Conservation (phyloP, 2,329 filamentous ascomycete genomes). For the Sporothrix luriei region DNA sequence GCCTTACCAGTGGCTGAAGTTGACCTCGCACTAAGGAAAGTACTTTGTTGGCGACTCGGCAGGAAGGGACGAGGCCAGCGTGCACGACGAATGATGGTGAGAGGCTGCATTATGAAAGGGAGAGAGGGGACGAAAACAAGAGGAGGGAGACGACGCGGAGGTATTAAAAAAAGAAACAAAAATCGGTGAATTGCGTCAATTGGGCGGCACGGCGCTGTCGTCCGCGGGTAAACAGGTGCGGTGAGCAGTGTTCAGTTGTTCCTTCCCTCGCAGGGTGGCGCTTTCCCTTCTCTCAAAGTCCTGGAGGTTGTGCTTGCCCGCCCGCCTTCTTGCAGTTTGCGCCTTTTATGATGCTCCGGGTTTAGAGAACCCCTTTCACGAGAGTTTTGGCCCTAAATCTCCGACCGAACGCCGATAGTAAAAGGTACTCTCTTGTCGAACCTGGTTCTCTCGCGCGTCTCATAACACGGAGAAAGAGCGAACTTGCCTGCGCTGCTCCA, state of each 20-base stretch:
- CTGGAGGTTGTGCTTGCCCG: neutral
- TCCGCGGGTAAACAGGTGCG: conserved; percentile 22
- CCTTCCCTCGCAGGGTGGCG: conserved; percentile 12
- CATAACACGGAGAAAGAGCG: neutral
- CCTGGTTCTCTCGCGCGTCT: neutral
- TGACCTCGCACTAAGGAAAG: conserved; percentile 28
- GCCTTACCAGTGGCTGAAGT: conserved; percentile 28
- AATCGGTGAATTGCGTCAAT: conserved; percentile 12
- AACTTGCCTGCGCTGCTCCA: neutral
- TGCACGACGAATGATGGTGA: conserved; percentile 15
- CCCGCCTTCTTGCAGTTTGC: conserved; percentile 1
- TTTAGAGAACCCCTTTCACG: conserved; percentile 7
- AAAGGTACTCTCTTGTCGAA: neutral
- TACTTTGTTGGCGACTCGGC: conserved; percentile 16
- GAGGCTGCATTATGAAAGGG: conserved; percentile 29
- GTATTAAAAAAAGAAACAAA: neutral
- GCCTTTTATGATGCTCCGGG: conserved; percentile 3
- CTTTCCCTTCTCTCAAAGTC: conserved; percentile 8
- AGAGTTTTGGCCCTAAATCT: conserved; percentile 23
- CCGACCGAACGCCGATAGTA: conserved; percentile 31
- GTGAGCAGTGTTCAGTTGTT: conserved; percentile 10
- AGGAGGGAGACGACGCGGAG: conserved; percentile 7
- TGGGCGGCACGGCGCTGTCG: conserved; percentile 10
- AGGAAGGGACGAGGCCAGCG: conserved; percentile 16
- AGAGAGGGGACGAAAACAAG: neutral